Conservation (phyloP, 148 eudicot species). For the Nepenthes mirabilis region DNA sequence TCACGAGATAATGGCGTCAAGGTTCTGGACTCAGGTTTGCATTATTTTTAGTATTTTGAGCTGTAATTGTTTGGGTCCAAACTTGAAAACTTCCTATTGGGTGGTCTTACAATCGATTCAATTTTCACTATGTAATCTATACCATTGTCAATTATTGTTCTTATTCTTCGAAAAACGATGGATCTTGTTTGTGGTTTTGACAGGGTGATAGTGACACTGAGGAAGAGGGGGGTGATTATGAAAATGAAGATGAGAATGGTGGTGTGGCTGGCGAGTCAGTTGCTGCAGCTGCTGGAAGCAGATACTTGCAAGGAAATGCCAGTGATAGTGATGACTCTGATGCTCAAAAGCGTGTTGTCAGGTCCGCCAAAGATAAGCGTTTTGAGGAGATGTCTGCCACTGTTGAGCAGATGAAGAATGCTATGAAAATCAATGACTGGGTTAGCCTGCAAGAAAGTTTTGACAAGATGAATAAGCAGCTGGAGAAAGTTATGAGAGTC, state of each 20-base stretch:
- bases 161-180: too few relatives aligned
- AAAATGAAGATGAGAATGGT: slow-evolving; percentile 15
- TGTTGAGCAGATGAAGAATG: slow-evolving; percentile 88
- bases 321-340: slow-evolving; percentile 58
- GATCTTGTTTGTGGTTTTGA: background rate
- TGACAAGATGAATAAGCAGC: slow-evolving; percentile 83
- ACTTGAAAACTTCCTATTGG: background rate
- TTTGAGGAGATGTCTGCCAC: slow-evolving; percentile 71
- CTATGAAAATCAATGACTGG: slow-evolving; percentile 90
- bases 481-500: slow-evolving; percentile 73
- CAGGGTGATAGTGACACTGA: slow-evolving; percentile 63
- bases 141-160: too few relatives aligned
- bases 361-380: slow-evolving; percentile 70
- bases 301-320: slow-evolving; percentile 21
- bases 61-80: background rate
- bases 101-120: too few relatives aligned
- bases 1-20: slow-evolving; percentile 24
- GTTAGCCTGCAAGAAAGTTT: slow-evolving; percentile 71
- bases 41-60: background rate
- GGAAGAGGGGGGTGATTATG: slow-evolving; percentile 35
- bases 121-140: background rate
- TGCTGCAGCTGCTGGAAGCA: slow-evolving; percentile 13
- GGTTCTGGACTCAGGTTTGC: slow-evolving; percentile 35
- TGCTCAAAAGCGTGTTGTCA: slow-evolving; percentile 43
- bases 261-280: slow-evolving; percentile 7